Conservation (phyloP, 2,329 filamentous ascomycete genomes). For the Mollisia scopiformis region DNA sequence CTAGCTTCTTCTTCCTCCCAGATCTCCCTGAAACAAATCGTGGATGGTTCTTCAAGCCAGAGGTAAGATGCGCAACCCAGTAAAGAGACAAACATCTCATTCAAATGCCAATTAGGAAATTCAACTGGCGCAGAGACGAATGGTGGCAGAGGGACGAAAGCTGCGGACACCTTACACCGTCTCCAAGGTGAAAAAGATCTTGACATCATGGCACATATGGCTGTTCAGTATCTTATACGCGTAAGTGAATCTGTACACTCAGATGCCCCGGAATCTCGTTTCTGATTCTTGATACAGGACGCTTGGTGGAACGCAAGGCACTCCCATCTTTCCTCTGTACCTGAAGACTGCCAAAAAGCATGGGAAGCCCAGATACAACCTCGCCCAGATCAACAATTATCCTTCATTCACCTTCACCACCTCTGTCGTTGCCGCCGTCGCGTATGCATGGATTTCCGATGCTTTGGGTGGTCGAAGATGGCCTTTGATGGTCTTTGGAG, state of each 20-base stretch:
- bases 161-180: constrained; percentile 48
- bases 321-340: constrained; percentile 15
- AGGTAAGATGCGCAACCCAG: too few species aligned
- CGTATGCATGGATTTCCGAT: constrained; percentile 70
- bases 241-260: too few species aligned
- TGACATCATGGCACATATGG: constrained; percentile 48
- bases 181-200: constrained; percentile 54
- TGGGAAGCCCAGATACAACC: constrained; percentile 14
- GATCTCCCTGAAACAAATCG: constrained; percentile 42
- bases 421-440: constrained; percentile 59
- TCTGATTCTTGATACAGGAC: too few species aligned
- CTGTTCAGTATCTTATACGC: constrained; percentile 58
- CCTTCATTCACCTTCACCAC: constrained; percentile 52
- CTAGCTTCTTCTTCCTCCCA: constrained; percentile 30
- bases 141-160: constrained; percentile 51
- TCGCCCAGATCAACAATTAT: constrained; percentile 55
- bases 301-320: constrained; percentile 44
- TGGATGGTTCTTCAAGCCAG: constrained; percentile 38
- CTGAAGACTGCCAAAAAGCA: constrained; percentile 11
- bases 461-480: constrained; percentile 61
- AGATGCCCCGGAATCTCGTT: too few species aligned
- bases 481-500: constrained; percentile 61
- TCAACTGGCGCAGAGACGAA: constrained; percentile 47
- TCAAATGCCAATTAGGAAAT: constrained; percentile 45
- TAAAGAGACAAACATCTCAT: too few species aligned